Evolutionary conservation across 176 grass and related monocot genomes (phyloP), one percentile per base, ranked within the genome.

Genomic region (Ensete glaucum): DNA sequence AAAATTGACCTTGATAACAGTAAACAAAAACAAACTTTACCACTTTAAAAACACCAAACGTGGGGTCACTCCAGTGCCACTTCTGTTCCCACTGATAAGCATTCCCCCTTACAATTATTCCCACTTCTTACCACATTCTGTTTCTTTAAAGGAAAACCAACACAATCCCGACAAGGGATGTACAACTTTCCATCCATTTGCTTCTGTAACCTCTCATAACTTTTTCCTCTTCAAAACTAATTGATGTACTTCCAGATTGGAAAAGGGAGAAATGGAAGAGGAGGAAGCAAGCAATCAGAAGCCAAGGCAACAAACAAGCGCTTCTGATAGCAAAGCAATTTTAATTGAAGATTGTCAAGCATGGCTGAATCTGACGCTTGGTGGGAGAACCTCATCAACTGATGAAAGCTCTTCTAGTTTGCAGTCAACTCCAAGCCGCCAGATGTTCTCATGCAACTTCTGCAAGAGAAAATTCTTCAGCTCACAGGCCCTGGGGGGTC

Each of bases 381-480:
- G 59, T 1, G 75, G 75, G 10, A 52, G 60, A 50, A 77, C 19
- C 60, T 66, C 58, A 25, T 23, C 65, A 20, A 49, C 64, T 57
- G 16, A 19, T 48, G 19, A 21, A 69, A 70, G 52, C 24, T 22
- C 77, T 79, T 48, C 53, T 4, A 58, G 25, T 50, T 20, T 53
- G 19, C 65, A 59, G 52, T 69, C 59, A 55, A 9, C 65, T 20
- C 25, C 52, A 10, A 34, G 9, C 2, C 53, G 34, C 65, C 70
- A 79, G 66, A 50, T 58, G 27, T 79, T 79, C 77, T 79, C 77
- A 50, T 79, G 77, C 77, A 79, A 79, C 29, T 79, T 79, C 52
- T 79, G 77, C 65, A 70, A 50, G 65, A 79, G 53, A 57, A 70
- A 70, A 24, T 79, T 79, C 77, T 79, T 9, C 65, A 79, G 77